Conservation (phyloP, 305 asterid genomes). For the Rubia balearica region DNA sequence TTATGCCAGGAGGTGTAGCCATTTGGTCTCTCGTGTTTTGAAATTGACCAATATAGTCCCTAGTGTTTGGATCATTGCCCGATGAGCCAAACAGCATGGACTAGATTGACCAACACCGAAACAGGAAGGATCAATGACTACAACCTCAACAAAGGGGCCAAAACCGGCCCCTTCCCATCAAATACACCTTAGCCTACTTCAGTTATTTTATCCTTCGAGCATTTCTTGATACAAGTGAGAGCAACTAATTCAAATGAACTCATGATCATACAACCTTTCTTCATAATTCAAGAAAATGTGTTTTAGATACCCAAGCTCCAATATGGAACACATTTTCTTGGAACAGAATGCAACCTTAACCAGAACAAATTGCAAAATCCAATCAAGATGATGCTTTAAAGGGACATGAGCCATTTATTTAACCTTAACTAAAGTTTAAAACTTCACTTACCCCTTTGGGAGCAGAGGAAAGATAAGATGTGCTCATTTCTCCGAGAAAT, state of each 20-base stretch:
- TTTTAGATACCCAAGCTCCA: neutral
- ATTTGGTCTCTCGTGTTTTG: neutral
- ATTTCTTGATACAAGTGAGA: neutral
- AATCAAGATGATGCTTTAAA: neutral
- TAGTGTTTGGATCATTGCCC: neutral
- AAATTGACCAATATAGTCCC: neutral
- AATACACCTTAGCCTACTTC: no score
- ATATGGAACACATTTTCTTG: neutral
- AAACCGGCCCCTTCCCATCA: neutral
- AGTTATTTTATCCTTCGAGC: neutral
- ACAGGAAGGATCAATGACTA: neutral
- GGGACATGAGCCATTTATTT: neutral
- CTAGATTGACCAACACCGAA: neutral
- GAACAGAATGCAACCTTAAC: no score
- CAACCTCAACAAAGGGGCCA: neutral
- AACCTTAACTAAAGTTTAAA: neutral
- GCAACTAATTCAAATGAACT: neutral
- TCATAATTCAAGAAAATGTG: neutral
- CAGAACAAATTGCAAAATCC: neutral
- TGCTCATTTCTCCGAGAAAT: conserved; percentile 72
- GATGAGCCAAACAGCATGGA: neutral
- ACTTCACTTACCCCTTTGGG: conserved; percentile 36
- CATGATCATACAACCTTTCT: neutral
- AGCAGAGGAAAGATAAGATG: conserved; percentile 66
- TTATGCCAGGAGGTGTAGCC: neutral